Evolutionary conservation across 306 rosid species (phyloP).

Genomic region (Acacia acuminata): DNA sequence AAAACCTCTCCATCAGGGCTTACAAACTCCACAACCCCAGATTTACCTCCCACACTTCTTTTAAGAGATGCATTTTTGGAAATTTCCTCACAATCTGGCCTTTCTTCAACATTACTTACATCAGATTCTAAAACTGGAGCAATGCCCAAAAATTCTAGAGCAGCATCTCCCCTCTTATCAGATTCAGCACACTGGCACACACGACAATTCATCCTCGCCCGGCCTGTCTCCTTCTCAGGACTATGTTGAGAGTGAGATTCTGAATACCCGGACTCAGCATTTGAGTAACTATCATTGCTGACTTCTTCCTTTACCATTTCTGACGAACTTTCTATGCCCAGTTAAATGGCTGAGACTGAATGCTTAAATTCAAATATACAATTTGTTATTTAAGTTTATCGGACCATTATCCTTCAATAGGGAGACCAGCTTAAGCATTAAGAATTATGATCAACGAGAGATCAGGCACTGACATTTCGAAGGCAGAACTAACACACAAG

Average conservation of each 20-base stretch:
- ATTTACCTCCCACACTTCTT: conserved; percentile 44
- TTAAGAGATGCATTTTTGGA: conserved; percentile 32
- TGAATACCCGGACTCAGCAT: conserved; percentile 45
- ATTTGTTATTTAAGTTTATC: conserved; percentile 28
- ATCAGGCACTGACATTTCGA: conserved; percentile 24
- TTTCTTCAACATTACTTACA: conserved; percentile 38
- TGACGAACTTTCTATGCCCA: conserved; percentile 50
- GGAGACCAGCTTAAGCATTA: conserved; percentile 24
- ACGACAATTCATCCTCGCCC: conserved; percentile 67
- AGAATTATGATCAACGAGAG: conserved; percentile 12
- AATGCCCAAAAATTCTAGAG: conserved; percentile 69
- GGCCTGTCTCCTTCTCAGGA: conserved; percentile 57
- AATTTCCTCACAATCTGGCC: conserved; percentile 36
- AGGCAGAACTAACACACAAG: background rate
- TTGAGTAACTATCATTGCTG: conserved; percentile 38
- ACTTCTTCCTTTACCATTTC: conserved; percentile 41
- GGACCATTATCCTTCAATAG: conserved; percentile 35
- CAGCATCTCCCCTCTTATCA: conserved; percentile 83
- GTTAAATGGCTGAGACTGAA: conserved; percentile 19
- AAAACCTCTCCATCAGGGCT: conserved; percentile 92
- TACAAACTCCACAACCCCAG: conserved; percentile 69
- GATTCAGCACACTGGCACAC: conserved; percentile 95
- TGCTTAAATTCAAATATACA: conserved; percentile 31
- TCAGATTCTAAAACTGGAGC: conserved; percentile 44
- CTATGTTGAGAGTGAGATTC: conserved; percentile 57